Evolutionary conservation across 1,284 basidiomycete species (phyloP), one percentile per base, ranked within the genome.

Genomic region (Bjerkandera adusta): DNA sequence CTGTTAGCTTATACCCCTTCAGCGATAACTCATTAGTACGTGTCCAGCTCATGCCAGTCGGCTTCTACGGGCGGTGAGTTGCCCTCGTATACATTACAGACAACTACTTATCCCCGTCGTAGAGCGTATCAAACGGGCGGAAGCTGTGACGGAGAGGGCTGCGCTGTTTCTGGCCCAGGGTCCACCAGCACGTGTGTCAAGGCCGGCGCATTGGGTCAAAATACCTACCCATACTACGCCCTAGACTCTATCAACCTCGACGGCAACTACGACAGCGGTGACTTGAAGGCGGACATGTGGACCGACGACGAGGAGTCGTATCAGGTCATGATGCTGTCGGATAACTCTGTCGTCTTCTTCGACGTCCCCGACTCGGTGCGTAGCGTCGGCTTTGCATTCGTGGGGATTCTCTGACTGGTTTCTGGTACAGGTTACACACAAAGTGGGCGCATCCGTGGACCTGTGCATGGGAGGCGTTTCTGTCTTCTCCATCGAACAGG

Each of bases 381-480:
- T 20, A 21, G 8, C 5, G 10, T 10, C 13, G n/a, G n/a, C n/a
- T n/a, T 7, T 7, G 8, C 11, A 20, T 20, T 5, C 10, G 36
- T 11, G 12, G 13, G 8, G 8, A 20, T 12, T 8, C 10, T 15
- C 6, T 11, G 36, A 38, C 36, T 20, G 20, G 24, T 24, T n/a
- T 8, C 8, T 30, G n/a, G 5, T 24, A 8, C 21, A 38, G 36
- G 20, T 38, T 11, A 22, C 20, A 10, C 5, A 38, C 36, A 38
- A 38, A 24, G 36, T 38, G 5, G 36, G 36, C 16, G 36, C 36
- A 10, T 18, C 36, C 6, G 6, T 38, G 12, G 36, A 38, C 21
- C 15, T 38, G 8, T 38, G 36, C 36, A 38, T 38, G 36, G 36
- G 36, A 11, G 36, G 36, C 21, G 21, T 38, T 5, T 38, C 36